Percentiles rank a stretch among this genome's conserved stretches.
Evolutionary conservation across 2,329 filamentous ascomycete genomes (phyloP).

Genomic region (Exophiala sideris): DNA sequence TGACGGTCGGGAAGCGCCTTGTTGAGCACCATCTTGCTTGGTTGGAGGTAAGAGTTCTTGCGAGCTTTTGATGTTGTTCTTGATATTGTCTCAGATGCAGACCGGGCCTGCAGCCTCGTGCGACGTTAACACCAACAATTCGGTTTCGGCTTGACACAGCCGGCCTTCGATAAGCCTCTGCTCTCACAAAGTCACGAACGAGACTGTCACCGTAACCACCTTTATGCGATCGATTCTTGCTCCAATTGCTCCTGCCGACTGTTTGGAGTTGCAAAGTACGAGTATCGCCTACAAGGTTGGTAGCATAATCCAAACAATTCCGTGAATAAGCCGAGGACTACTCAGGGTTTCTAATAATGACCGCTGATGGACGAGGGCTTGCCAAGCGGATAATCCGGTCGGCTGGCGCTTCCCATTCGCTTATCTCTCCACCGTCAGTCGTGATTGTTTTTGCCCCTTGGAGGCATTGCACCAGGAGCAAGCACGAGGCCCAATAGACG

Average conservation of each 20-base stretch:
- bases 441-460: constrained; percentile 15
- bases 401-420: neutral
- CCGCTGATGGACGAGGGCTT: neutral
- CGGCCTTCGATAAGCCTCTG: no score
- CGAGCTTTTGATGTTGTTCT: neutral
- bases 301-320: no score
- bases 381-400: no score
- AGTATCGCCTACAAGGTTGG: neutral
- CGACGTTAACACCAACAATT: neutral
- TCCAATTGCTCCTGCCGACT: no score
- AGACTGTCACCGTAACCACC: no score
- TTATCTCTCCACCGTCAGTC: neutral
- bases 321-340: neutral
- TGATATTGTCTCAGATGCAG: neutral
- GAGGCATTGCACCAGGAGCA: constrained; percentile 6
- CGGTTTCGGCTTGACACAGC: no score
- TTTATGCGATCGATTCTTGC: no score
- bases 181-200: no score
- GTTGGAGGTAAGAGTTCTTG: neutral
- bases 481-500: no score
- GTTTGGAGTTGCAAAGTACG: no score
- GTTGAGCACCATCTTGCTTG: neutral
- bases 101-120: neutral
- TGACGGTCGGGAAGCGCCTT: constrained; percentile 44
- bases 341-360: neutral